phyloP scores from a whole-genome alignment of 495 filamentous ascomycete species.

The Thermochaetoides thermophila region DNA sequence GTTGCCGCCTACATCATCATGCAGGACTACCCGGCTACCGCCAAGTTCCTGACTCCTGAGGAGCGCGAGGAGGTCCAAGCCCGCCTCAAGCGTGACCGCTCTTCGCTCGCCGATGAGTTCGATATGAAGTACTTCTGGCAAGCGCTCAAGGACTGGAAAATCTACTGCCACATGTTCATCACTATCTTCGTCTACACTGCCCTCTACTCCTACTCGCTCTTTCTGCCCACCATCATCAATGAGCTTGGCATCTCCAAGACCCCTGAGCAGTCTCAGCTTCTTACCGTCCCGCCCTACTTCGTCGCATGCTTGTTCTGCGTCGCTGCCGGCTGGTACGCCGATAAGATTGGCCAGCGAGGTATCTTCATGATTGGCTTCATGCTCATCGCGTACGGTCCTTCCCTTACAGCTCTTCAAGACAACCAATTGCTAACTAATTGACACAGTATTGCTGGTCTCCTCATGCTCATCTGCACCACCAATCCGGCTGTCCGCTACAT shows the following conservation, averaged over 20 bases:
- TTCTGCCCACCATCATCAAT: conserved; percentile 50
- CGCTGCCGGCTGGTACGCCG: conserved; percentile 36
- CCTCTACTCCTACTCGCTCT: conserved; percentile 54
- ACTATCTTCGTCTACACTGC: conserved; percentile 38
- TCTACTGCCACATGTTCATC: conserved; percentile 40
- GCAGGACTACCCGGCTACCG: conserved; percentile 63
- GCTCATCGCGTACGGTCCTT: conserved; percentile 21
- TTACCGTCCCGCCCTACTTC: conserved; percentile 45
- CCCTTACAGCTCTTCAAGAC: too few species aligned
- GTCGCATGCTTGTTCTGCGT: conserved; percentile 38
- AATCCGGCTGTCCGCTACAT: conserved; percentile 49
- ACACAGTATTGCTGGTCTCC: conserved; percentile 42
- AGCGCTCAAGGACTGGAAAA: conserved; percentile 68
- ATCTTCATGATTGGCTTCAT: conserved; percentile 44
- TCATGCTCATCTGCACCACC: conserved; percentile 42
- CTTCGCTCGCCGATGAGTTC: conserved; percentile 64
- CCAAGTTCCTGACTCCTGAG: conserved; percentile 49
- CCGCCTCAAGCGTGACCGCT: conserved; percentile 53
- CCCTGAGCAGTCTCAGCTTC: conserved; percentile 39
- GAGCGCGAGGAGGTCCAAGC: conserved; percentile 55
- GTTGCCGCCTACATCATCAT: conserved; percentile 55
- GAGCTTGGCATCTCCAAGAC: conserved; percentile 37
- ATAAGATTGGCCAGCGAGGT: conserved; percentile 33
- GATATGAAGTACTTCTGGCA: conserved; percentile 57
- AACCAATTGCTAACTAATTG: conserved; percentile 20